These are phyloP conservation scores for Neurospora tetrasperma DNA, from an alignment of 495 filamentous ascomycete genomes.

Conservation along the genomic window DNA sequence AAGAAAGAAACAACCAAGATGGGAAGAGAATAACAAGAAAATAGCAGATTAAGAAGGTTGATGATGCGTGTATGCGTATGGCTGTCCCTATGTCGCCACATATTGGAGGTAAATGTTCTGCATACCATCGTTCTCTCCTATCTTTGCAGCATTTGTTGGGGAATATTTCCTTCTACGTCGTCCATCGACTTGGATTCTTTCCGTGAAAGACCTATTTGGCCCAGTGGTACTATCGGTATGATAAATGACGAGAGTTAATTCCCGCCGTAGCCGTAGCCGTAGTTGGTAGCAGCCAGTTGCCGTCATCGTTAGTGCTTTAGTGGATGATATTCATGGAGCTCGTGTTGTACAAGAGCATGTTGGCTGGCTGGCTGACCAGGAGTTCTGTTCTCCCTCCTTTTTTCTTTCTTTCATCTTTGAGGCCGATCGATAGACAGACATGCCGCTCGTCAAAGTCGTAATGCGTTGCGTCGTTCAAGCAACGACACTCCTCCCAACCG, in stretches of 20 bases:
- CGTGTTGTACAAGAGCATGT: not conserved
- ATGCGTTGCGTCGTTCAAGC: constrained; percentile 17
- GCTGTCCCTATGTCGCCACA: not conserved
- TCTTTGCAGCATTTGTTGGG: too few species aligned
- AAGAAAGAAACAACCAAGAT: not conserved
- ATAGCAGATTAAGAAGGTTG: not conserved
- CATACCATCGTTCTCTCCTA: too few species aligned
- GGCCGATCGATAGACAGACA: not conserved
- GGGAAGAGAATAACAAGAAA: not conserved
- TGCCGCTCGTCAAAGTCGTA: not conserved
- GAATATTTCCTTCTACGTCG: not conserved
- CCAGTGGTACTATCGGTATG: too few species aligned
- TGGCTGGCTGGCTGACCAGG: not conserved
- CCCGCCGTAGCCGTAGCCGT: not conserved
- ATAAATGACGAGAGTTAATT: not conserved
- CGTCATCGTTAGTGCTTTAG: not conserved
- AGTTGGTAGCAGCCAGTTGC: not conserved
- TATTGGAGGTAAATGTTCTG: too few species aligned
- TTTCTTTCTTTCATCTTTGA: not conserved
- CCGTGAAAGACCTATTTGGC: too few species aligned
- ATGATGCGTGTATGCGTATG: not conserved
- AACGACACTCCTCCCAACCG: constrained; percentile 29
- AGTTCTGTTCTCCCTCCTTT: not conserved
- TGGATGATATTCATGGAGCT: not conserved
- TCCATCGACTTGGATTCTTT: not conserved